A percentile compares a stretch with the other conserved stretches of the same genome.
Conservation (phyloP, 1,284 basidiomycete species). For the Hymenochaete sp. region DNA sequence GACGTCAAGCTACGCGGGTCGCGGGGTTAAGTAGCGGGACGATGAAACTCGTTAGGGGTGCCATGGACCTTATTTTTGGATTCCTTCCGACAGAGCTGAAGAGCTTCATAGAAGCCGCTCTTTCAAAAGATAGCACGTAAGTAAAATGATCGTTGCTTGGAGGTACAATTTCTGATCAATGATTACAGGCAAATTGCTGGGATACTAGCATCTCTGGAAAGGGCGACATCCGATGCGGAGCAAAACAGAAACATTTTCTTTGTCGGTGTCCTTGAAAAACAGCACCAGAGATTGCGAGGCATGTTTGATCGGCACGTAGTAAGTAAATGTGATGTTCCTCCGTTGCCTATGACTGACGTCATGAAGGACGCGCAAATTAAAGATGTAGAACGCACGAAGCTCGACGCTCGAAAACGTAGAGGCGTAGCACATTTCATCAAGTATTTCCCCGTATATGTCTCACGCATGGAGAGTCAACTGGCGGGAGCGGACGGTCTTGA, state of each 20-base stretch:
- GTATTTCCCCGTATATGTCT: constrained; percentile 85
- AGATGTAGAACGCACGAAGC: constrained; percentile 83
- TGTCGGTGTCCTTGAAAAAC: constrained; percentile 67
- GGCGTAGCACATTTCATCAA: constrained; percentile 92
- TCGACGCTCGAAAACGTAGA: constrained; percentile 85
- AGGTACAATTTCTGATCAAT: not conserved
- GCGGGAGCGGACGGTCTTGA: constrained; percentile 67
- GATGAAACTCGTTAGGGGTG: constrained; percentile 72
- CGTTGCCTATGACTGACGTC: not conserved
- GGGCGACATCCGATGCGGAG: constrained; percentile 70
- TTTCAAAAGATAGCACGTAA: constrained; percentile 74
- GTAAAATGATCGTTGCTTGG: constrained; percentile 29
- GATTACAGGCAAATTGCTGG: constrained; percentile 73
- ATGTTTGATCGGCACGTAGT: constrained; percentile 75
- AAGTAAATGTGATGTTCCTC: constrained; percentile 26
- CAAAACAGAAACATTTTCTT: constrained; percentile 74
- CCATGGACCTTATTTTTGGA: constrained; percentile 93
- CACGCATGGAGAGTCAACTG: constrained; percentile 82
- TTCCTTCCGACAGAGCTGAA: constrained; percentile 83
- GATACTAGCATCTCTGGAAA: constrained; percentile 73
- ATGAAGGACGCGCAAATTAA: constrained; percentile 78
- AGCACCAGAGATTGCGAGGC: constrained; percentile 66
- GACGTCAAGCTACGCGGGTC: constrained; percentile 76
- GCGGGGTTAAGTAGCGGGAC: constrained; percentile 62
- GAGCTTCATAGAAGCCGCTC: constrained; percentile 72